Evolutionary conservation across 1,139 yeast species (phyloP), one percentile per base, ranked within the genome.

Genomic region (Geotrichum klebahnii): DNA sequence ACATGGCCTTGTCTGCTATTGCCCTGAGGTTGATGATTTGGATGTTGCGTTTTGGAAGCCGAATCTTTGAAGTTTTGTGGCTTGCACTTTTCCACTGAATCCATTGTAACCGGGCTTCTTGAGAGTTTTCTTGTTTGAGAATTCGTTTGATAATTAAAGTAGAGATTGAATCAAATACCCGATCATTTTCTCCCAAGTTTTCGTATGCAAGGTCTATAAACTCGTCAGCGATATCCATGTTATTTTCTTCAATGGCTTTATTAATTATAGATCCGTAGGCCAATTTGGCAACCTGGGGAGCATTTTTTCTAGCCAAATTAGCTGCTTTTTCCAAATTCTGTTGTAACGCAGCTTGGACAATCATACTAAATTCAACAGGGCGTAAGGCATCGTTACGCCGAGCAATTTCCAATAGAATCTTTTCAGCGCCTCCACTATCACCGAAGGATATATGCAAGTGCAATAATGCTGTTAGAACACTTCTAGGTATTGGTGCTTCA

Each of bases 401-500:
- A 5, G 49, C 42, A 16, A 72, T 70, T 52, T 69, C 68, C 36
- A 57, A 57, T 9, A 71, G 50, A 3, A 75, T 67, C 46, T 67
- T 68, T 45, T 73, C 70, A 1, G 72, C 75, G 38, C 76, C 73
- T 4, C 61, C 61, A 19, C 68, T 64, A 39, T 76, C 76, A 3
- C 70, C 67, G 37, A 72, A 64, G 10, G 61, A 57, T 36, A 76
- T 57, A 51, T 74, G 73, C 50, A 75, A 61, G 24, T 67, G 57
- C 16, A 77, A 57, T 33, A 77, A 56, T 0, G 74, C 66, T 1
- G 71, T 64, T 9, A 76, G 54, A 3, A 64, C 52, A 2, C 57
- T 34, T 29, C 66, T 50, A 2, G 58, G 45, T 5, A 61, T 51
- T 1, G 66, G 65, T 10, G 54, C 51, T 10, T 55, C 45, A n/a